These are phyloP conservation scores for Ophiosphaerella korrae DNA, from an alignment of 2,329 filamentous ascomycete species.

Conservation along the genomic window DNA sequence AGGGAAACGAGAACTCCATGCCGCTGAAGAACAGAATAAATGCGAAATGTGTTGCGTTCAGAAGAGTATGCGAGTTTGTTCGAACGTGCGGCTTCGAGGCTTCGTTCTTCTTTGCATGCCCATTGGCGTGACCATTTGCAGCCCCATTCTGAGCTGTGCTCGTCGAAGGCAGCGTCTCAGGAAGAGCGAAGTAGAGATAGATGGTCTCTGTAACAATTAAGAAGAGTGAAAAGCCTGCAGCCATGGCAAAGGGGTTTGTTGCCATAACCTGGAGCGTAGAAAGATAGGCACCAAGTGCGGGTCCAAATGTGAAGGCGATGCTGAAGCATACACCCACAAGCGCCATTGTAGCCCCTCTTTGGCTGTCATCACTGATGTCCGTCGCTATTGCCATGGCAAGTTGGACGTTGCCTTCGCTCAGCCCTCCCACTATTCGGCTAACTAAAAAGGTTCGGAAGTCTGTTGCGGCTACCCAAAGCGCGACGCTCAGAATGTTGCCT, in stretches of 20 bases:
- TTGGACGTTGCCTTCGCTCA: conserved; percentile 97
- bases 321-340: conserved; percentile 96
- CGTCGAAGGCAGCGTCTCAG: conserved; percentile 76
- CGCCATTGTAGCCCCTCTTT: conserved; percentile 90
- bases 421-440: conserved; percentile 87
- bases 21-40: conserved; percentile 98
- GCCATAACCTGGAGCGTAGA: conserved; percentile 77
- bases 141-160: conserved; percentile 20
- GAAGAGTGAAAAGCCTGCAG: conserved; percentile 83
- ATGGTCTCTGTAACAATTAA: conserved; percentile 85
- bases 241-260: conserved; percentile 91
- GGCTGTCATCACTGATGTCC: conserved; percentile 86
- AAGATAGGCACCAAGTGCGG: conserved; percentile 85
- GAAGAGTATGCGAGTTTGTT: conserved; percentile 81
- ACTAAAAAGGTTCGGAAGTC: conserved; percentile 96
- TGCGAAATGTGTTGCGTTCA: conserved; percentile 84
- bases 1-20: conserved; percentile 96
- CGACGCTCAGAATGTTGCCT: conserved; percentile 90
- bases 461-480: conserved; percentile 89
- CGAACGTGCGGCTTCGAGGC: conserved; percentile 46
- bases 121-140: conserved; percentile 24
- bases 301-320: conserved; percentile 95
- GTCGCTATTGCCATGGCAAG: conserved; percentile 94
- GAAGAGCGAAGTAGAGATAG: conserved; percentile 83
- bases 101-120: conserved; percentile 22